Conservation (phyloP, 768 basidiomycete species). For the Trametes meyenii region DNA sequence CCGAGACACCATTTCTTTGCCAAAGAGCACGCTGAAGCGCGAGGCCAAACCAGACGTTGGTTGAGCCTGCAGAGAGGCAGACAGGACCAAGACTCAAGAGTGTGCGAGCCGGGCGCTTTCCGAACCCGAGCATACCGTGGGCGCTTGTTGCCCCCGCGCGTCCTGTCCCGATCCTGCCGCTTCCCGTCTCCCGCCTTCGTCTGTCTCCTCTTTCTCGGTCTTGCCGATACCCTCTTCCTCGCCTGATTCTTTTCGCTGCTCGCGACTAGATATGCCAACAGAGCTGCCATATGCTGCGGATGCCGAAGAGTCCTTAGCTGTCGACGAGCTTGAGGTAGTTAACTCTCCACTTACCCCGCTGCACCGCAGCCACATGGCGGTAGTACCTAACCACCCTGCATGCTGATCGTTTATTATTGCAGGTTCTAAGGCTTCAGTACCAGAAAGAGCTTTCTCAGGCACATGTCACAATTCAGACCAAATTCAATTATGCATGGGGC, state of each 20-base stretch:
- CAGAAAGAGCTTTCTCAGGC: slow-evolving; percentile 82
- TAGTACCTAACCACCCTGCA: background rate
- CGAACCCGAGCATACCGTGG: background rate
- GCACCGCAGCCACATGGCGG: background rate
- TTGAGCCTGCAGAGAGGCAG: too few species aligned
- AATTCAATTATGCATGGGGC: slow-evolving; percentile 98
- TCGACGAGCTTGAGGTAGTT: slow-evolving; percentile 84
- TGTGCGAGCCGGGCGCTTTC: background rate
- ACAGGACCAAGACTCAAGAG: background rate
- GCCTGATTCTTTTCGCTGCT: background rate
- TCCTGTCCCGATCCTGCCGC: slow-evolving; percentile 16
- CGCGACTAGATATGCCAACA: slow-evolving; percentile 52
- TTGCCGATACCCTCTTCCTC: background rate
- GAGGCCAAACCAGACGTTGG: background rate
- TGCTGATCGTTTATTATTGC: background rate
- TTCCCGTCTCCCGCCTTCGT: background rate
- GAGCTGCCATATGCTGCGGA: slow-evolving; percentile 96
- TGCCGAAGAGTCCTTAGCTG: slow-evolving; percentile 84
- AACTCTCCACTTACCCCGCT: slow-evolving; percentile 14
- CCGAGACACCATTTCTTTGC: slow-evolving; percentile 9
- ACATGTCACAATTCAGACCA: slow-evolving; percentile 91
- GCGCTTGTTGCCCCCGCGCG: slow-evolving; percentile 12
- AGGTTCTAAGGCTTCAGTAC: slow-evolving; percentile 89
- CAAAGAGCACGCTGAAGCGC: background rate
- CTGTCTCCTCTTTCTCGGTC: background rate